phyloP scores from a whole-genome alignment of 805 yeast genomes.

The Candida fluviatilis region DNA sequence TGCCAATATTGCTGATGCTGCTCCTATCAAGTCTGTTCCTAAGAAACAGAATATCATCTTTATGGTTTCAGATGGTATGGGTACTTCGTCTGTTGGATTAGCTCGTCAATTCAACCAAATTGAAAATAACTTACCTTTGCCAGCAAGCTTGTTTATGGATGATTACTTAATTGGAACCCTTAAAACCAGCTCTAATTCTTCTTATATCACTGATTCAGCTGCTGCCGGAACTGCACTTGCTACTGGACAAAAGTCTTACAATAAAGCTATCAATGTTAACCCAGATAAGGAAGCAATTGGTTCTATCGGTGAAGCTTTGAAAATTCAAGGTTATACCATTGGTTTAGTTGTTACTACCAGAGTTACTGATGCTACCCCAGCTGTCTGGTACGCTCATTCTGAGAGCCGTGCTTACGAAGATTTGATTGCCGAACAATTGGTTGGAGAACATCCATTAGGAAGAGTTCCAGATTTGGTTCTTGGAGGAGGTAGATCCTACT shows the following conservation, averaged over 20 bases:
- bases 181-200: slow-evolving; percentile 75
- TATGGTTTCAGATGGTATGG: slow-evolving; percentile 93
- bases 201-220: slow-evolving; percentile 86
- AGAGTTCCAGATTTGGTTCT: slow-evolving; percentile 75
- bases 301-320: slow-evolving; percentile 82
- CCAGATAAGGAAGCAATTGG: slow-evolving; percentile 71
- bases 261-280: slow-evolving; percentile 86
- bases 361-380: slow-evolving; percentile 93
- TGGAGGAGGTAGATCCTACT: slow-evolving; percentile 90
- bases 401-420: slow-evolving; percentile 74
- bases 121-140: slow-evolving; percentile 47
- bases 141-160: slow-evolving; percentile 61
- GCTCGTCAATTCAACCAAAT: slow-evolving; percentile 71
- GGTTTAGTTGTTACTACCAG: slow-evolving; percentile 91
- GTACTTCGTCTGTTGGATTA: slow-evolving; percentile 79
- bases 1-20: slow-evolving; percentile 4
- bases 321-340: slow-evolving; percentile 70
- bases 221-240: slow-evolving; percentile 96
- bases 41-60: slow-evolving; percentile 71
- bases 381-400: slow-evolving; percentile 78
- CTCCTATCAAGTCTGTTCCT: slow-evolving; percentile 6
- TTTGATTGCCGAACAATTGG: slow-evolving; percentile 79
- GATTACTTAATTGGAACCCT: slow-evolving; percentile 73
- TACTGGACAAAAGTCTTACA: slow-evolving; percentile 76
- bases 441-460: slow-evolving; percentile 75